phyloP scores from a whole-genome alignment of 768 basidiomycete genomes.

The Boletus coccyginus region DNA sequence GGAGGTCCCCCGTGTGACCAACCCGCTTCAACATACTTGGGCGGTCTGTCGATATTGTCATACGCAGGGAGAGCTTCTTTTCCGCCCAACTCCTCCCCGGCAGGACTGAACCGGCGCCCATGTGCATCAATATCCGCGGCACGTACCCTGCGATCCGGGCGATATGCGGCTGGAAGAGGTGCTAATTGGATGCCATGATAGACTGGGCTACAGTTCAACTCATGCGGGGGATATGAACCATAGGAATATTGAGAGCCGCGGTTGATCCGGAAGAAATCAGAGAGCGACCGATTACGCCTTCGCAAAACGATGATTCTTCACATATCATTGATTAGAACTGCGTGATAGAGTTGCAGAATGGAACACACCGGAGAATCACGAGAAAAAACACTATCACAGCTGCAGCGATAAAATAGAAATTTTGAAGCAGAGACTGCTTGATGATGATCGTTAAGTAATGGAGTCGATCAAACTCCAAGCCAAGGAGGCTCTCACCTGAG shows the following conservation, averaged over 20 bases:
- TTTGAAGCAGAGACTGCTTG: conserved; percentile 18
- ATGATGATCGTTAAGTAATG: background rate
- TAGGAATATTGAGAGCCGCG: background rate
- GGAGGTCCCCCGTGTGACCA: conserved; percentile 2
- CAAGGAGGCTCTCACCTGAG: conserved; percentile 11
- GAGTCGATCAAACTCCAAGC: background rate
- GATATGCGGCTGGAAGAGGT: conserved; percentile 22
- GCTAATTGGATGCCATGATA: conserved; percentile 18
- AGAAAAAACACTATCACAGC: conserved; percentile 11
- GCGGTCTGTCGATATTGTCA: conserved; percentile 43
- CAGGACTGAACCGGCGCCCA: conserved; percentile 36
- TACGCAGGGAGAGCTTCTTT: conserved; percentile 51
- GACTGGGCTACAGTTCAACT: conserved; percentile 3
- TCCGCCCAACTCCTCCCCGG: conserved; percentile 35
- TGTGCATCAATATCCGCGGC: conserved; percentile 38
- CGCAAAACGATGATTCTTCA: conserved; percentile 24
- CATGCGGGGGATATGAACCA: background rate
- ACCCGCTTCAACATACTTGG: conserved; percentile 38
- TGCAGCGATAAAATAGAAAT: conserved; percentile 25
- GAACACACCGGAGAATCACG: conserved; percentile 20
- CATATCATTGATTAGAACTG: background rate
- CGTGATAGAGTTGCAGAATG: background rate
- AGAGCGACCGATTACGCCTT: conserved; percentile 14
- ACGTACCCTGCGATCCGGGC: conserved; percentile 23
- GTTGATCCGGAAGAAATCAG: conserved; percentile 21